Evolutionary conservation across 768 basidiomycete genomes (phyloP), one percentile per base, ranked within the genome.

Genomic region (Antrodiella citrinella): DNA sequence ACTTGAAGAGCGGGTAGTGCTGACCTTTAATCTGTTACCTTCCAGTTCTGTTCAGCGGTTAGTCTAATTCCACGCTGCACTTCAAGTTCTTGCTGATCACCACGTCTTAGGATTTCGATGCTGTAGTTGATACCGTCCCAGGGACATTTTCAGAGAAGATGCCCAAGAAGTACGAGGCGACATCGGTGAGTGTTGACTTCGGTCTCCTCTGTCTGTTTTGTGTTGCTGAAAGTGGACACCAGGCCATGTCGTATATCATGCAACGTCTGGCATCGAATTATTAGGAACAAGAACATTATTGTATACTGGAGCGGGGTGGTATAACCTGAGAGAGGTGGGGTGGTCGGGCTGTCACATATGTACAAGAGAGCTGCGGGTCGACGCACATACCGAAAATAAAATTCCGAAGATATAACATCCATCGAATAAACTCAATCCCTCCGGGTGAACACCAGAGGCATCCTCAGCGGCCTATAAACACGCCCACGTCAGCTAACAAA

Each of bases 131-230:
- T 42, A 71, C 71, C 49, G 65, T 81, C 13, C 80, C 80, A 0
- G 75, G 74, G 4, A 62, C 59, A 4, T 80, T 73, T 35, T 77
- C 73, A 57, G 71, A 69, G 26, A 63, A 69, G 3, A 64, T 59
- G 1, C 77, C 77, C 4, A 77, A 77, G 61, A 70, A 69, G 45
- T 79, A 81, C 56, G 67, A 72, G 44, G 72, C 77, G 2, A 72
- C 72, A 19, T 56, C 60, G 1, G 60, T 62, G 20, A 40, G 59
- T 51, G 56, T 72, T 42, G 62, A 30, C 49, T 77, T 20, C 62
- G 69, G 5, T 65, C 68, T 1, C 60, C 54, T 22, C 74, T 74
- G 58, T 69, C 49, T 61, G 4, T 20, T 25, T 10, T 5, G 12
- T 21, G n/a, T 22, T 2, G 26, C 23, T 12, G 9, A 20, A 3